Evolutionary conservation across 495 filamentous ascomycete genomes (phyloP).

Genomic region (Pseudoneurospora amorphoporcata): DNA sequence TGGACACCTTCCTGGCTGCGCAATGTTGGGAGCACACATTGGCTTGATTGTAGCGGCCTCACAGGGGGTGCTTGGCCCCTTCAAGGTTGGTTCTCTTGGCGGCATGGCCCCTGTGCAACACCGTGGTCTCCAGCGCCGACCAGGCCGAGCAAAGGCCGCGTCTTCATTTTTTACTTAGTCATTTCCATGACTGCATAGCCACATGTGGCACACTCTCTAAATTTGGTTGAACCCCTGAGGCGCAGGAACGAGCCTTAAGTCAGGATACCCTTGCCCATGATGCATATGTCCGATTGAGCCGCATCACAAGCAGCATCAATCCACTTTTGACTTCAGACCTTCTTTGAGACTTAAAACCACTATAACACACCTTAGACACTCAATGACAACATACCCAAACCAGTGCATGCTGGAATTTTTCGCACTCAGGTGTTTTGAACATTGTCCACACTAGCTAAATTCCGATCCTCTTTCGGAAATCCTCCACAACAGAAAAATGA

Average conservation of each 20-base stretch:
- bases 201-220: neutral
- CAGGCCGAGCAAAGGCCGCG: neutral
- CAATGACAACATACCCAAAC: neutral
- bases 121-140: neutral
- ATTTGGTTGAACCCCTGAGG: neutral
- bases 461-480: neutral
- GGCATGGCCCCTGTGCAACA: neutral
- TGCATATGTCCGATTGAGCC: neutral
- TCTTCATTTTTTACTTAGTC: neutral
- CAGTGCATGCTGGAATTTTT: neutral
- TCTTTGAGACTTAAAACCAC: neutral
- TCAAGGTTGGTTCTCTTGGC: neutral
- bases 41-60: neutral
- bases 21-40: neutral
- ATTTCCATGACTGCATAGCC: neutral
- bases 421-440: neutral
- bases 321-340: neutral
- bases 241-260: neutral
- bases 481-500: neutral
- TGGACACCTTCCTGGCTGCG: neutral
- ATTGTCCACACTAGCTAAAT: neutral
- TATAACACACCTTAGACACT: neutral
- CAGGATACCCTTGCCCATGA: neutral
- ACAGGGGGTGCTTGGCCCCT: neutral
- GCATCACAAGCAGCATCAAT: neutral